Evolutionary conservation across 2,329 filamentous ascomycete species (phyloP).

Genomic region (Endocalyx cinctus): DNA sequence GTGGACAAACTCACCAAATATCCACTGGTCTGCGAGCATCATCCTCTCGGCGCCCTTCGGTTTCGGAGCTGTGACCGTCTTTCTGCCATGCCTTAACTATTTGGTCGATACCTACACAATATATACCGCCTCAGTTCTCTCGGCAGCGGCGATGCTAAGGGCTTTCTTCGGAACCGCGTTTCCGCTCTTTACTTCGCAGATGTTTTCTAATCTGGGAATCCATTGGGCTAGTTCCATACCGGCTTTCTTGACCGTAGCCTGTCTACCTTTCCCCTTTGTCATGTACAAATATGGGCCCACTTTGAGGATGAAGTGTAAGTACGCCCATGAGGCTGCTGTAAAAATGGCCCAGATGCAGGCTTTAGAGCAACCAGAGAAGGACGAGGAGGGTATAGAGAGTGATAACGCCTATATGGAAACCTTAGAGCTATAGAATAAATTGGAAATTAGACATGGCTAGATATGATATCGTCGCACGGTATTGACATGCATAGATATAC

Average conservation of each 20-base stretch:
- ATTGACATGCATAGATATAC: too few relatives aligned
- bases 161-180: conserved; percentile 55
- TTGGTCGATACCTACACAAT: conserved; percentile 59
- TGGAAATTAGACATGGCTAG: too few relatives aligned
- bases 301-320: conserved; percentile 64
- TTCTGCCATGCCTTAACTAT: conserved; percentile 49
- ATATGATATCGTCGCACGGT: too few relatives aligned
- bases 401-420: too few relatives aligned
- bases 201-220: conserved; percentile 57
- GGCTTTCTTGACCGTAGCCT: conserved; percentile 65
- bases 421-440: too few relatives aligned
- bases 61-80: conserved; percentile 42
- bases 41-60: conserved; percentile 17
- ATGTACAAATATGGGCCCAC: conserved; percentile 64
- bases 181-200: conserved; percentile 50
- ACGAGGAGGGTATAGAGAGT: too few relatives aligned
- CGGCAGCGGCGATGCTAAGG: conserved; percentile 52
- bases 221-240: conserved; percentile 71
- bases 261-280: conserved; percentile 67
- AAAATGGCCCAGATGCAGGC: conserved; percentile 28
- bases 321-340: conserved; percentile 58
- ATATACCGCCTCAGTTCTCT: conserved; percentile 60
- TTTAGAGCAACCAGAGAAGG: too few relatives aligned
- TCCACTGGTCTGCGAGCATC: conserved; percentile 4
- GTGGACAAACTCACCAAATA: conserved; percentile 3